A percentile compares a stretch with the other conserved stretches of the same genome.
phyloP scores from a whole-genome alignment of 2,329 filamentous ascomycete species.

The Fusarium floridanum region DNA sequence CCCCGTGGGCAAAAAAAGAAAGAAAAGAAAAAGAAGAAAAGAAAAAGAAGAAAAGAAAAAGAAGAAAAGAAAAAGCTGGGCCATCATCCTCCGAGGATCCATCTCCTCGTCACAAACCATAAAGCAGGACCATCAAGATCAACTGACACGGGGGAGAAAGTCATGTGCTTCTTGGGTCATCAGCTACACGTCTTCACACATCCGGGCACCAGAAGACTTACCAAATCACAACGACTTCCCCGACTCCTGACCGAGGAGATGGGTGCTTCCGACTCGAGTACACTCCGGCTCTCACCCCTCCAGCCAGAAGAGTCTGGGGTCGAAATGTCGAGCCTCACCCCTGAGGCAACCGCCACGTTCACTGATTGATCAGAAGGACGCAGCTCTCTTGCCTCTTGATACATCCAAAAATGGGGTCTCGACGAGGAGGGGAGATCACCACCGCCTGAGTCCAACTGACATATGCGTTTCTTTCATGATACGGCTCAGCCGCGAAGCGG shows the following conservation, averaged over 20 bases:
- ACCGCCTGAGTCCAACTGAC: neutral
- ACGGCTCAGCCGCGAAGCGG: neutral
- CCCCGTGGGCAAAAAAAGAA: too few species aligned
- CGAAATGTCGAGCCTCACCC: neutral
- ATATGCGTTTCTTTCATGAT: neutral
- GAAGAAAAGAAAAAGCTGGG: too few species aligned
- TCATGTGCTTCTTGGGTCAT: neutral
- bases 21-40: too few species aligned
- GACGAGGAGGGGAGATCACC: neutral
- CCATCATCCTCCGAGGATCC: too few species aligned
- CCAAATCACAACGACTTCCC: neutral
- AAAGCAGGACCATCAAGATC: neutral
- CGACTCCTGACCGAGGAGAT: neutral
- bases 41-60: too few species aligned
- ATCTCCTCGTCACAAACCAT: too few species aligned
- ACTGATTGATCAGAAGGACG: neutral
- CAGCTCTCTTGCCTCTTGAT: neutral
- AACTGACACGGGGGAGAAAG: neutral
- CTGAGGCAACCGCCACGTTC: neutral
- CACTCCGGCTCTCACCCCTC: neutral
- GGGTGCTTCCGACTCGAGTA: neutral
- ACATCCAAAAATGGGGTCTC: neutral
- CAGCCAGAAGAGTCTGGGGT: neutral
- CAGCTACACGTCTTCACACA: neutral
- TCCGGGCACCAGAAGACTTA: neutral